Evolutionary conservation across 2,329 filamentous ascomycete genomes (phyloP), one percentile per base, ranked within the genome.

Genomic region (Sordariomycetes sp.): DNA sequence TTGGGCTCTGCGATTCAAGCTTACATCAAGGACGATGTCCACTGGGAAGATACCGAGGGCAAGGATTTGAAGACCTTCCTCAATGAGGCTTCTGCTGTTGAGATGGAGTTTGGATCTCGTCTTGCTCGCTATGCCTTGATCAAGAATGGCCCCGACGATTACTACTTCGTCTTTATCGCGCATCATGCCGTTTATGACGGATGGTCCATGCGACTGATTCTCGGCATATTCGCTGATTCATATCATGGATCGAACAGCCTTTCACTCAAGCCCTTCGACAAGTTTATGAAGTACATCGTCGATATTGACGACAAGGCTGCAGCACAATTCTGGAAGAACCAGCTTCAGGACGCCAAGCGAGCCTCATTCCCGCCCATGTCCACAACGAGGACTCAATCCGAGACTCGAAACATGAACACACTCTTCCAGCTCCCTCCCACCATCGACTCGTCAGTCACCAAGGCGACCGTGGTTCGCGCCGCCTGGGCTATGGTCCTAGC

Each of bases 161-260:
- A n/a, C 14, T n/a, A 20, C 4, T 37, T 32, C 16, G 10, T 37
- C 24, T 20, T 32, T 36, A 27, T 18, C 17, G 16, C 16, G 14
- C 46, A 49, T 15, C 68, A 72, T 38, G 59, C 59, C 12, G 46
- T 70, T 1, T 72, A 71, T 35, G 69, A 73, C 32, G 68, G 67
- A 10, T 69, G 66, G 61, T 63, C 58, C 1, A 61, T 67, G 58
- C 57, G 59, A 4, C 44, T 67, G 5, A 40, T 48, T 12, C 36
- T 46, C 9, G 9, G n/a, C 12, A 14, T 16, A 15, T 21, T 33
- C 10, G 19, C 30, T 11, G 27, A 27, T 11, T 34, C 37, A 6
- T 44, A 44, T 17, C 28, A 29, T 10, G 33, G 50, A 4, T 16
- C 3, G 12, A 12, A 10, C 25, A 8, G 19, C 12, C 5, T 14